Base-by-base conservation (phyloP, 805 yeast species). In the Teunomyces cretensis region DNA sequence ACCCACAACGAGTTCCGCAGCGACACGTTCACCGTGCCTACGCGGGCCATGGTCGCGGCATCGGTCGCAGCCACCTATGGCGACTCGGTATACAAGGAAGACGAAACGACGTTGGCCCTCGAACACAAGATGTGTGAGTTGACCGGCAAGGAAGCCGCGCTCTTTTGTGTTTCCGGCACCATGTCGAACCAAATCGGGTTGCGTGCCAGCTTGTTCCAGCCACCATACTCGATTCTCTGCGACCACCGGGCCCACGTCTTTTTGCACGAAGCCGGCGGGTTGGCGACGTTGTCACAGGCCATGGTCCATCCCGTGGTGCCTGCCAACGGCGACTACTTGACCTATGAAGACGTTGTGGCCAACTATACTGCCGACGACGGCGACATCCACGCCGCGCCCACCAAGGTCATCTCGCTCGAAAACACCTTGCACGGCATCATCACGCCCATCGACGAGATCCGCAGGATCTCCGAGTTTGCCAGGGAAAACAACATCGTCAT, bases 21-120 rank as follows among this genome's bases (percentile, higher is more conserved):
- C 56, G 98, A 91, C 64, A 91, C 97, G 1, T 88, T 89, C 76
- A 90, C 97, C 3, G 86, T 87, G 9, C 97, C 97, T 16, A 81
- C 96, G 0, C 48, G 55, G n/a, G 74, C 77, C 45, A 81, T 89
- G 38, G 81, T 79, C 38, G 41, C 71, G 22, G 42, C 47, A 27
- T 53, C 61, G 5, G 16, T 52, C 15, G 30, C 12, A 6, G 78
- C 87, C 24, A 68, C 91, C 1, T 74, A 79, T 39, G 97, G 97
- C 36, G 97, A 91, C 59, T 78, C 92, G 8, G 97, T 91, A n/a
- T 88, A 88, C 67, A 75, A 80, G 51, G 97, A 91, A 61, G 98
- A 91, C 61, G 65, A 66, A 15, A 81, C 84, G 52, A 88, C 96
- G 17, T 62, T 74, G 24, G 76, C 68, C 15, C 68, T 91, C 37